Conservation (phyloP, 495 filamentous ascomycete species). For the Evernia prunastri region DNA sequence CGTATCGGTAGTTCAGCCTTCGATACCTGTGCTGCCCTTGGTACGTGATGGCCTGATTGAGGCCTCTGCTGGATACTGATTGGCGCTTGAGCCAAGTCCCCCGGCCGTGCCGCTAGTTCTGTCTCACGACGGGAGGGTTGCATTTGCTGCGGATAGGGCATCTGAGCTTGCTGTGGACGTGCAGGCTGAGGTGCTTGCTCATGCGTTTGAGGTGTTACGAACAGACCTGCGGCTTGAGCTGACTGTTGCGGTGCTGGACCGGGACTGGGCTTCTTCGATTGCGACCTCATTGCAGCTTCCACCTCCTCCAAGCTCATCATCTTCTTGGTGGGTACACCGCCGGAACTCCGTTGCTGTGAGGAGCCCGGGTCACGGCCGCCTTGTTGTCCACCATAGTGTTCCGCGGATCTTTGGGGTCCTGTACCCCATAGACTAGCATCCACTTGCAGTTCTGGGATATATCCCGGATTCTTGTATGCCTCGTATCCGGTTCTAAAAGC, state of each 20-base stretch:
- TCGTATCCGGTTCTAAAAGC: slow-evolving; percentile 77
- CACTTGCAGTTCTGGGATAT: slow-evolving; percentile 78
- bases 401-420: slow-evolving; percentile 51
- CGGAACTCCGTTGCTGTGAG: slow-evolving; percentile 23
- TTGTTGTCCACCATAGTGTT: slow-evolving; percentile 28
- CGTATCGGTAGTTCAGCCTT: slow-evolving; percentile 42
- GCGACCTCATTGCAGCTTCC: slow-evolving; percentile 81
- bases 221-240: slow-evolving; percentile 19
- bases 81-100: slow-evolving; percentile 2
- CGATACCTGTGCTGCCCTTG: slow-evolving; percentile 14
- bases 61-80: slow-evolving; percentile 16
- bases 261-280: slow-evolving; percentile 45
- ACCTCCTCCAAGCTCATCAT: slow-evolving; percentile 97
- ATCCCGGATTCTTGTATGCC: slow-evolving; percentile 69
- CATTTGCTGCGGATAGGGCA: slow-evolving; percentile 6
- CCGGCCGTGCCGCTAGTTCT: not conserved
- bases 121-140: not conserved
- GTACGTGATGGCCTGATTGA: slow-evolving; percentile 11
- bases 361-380: slow-evolving; percentile 21
- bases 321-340: slow-evolving; percentile 51
- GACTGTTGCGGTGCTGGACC: slow-evolving; percentile 33
- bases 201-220: slow-evolving; percentile 18
- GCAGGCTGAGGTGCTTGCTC: slow-evolving; percentile 20
- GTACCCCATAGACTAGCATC: slow-evolving; percentile 91
- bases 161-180: not conserved